Evolutionary conservation across 129 eudicot genomes (phyloP).

Genomic region (Flaveria bidentis): DNA sequence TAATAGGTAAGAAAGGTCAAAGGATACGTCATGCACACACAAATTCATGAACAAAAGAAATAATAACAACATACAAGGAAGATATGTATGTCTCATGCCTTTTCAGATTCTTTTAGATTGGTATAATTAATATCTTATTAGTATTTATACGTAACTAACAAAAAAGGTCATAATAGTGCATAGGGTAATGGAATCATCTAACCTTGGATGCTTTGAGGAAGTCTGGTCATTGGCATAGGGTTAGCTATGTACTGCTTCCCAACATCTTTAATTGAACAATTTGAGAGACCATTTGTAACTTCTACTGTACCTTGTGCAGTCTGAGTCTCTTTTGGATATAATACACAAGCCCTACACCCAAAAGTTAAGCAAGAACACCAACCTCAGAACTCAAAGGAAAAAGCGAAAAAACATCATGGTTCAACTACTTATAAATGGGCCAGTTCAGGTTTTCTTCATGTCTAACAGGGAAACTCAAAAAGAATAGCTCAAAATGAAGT

Average conservation of each 20-base stretch:
- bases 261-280: slow-evolving; percentile 73
- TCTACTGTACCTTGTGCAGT: slow-evolving; percentile 55
- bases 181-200: slow-evolving; percentile 2
- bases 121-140: neutral
- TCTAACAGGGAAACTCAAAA: neutral
- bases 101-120: neutral
- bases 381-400: neutral
- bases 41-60: neutral
- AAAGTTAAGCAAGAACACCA: slow-evolving; percentile 12
- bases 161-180: neutral
- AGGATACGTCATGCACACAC: too few species aligned
- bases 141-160: slow-evolving; percentile 7
- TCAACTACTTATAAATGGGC: neutral
- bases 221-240: slow-evolving; percentile 64
- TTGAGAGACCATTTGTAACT: slow-evolving; percentile 70
- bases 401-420: neutral
- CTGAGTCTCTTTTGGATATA: slow-evolving; percentile 75
- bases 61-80: too few species aligned
- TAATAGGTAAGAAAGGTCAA: neutral
- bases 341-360: slow-evolving; percentile 71
- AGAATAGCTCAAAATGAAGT: neutral
- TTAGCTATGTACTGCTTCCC: slow-evolving; percentile 62
- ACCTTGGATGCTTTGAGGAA: slow-evolving; percentile 82
- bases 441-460: neutral
- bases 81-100: neutral